A percentile compares a stretch with the other conserved stretches of the same genome.
Evolutionary conservation across 805 yeast genomes (phyloP).

Genomic region (Priceomyces melissophilus): DNA sequence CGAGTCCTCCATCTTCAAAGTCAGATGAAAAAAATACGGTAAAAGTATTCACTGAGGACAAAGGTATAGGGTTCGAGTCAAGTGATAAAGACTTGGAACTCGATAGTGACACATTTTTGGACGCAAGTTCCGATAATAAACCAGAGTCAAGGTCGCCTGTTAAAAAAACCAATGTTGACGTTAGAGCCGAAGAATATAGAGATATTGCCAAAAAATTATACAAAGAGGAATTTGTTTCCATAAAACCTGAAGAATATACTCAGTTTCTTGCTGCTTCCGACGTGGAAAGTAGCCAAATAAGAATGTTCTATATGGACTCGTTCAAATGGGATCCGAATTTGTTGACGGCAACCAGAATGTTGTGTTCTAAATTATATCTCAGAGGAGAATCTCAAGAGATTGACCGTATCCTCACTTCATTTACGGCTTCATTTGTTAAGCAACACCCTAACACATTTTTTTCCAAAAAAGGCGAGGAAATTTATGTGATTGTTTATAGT

Average conservation of each 20-base stretch:
- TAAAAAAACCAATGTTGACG: background rate
- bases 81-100: no score
- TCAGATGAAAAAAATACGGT: background rate
- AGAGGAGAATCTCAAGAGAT: slow-evolving; percentile 82
- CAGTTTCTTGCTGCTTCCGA: slow-evolving; percentile 39
- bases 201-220: slow-evolving; percentile 36
- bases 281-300: slow-evolving; percentile 36
- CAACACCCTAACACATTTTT: slow-evolving; percentile 50
- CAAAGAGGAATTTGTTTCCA: slow-evolving; percentile 40
- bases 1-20: slow-evolving; percentile 2
- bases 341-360: slow-evolving; percentile 50
- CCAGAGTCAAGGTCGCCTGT: background rate
- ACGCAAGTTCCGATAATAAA: no score
- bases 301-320: slow-evolving; percentile 44
- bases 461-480: slow-evolving; percentile 48
- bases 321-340: slow-evolving; percentile 51
- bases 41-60: background rate
- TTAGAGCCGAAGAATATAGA: slow-evolving; percentile 15
- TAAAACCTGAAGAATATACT: slow-evolving; percentile 43
- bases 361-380: slow-evolving; percentile 67
- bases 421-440: slow-evolving; percentile 60
- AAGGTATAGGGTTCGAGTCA: no score
- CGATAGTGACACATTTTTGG: no score
- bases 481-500: slow-evolving; percentile 70
- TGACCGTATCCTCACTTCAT: slow-evolving; percentile 66